These are phyloP conservation scores for Trametes meyenii DNA, from an alignment of 768 basidiomycete species.

Conservation along the genomic window DNA sequence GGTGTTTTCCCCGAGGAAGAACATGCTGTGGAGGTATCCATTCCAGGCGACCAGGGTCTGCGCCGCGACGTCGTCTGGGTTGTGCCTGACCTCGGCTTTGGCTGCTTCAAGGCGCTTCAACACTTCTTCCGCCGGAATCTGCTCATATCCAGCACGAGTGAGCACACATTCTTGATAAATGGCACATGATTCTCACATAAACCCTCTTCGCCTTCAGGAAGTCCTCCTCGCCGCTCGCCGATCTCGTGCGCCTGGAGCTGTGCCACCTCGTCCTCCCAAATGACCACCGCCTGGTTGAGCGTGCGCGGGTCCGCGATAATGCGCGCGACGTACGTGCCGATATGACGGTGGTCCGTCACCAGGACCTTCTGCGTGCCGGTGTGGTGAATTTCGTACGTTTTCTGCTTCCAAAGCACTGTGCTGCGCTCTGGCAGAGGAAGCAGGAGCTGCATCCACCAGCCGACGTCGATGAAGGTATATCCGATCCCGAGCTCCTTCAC, in stretches of 20 bases:
- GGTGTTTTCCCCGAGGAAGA: conserved; percentile 35
- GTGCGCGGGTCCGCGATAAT: conserved; percentile 38
- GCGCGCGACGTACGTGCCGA: conserved; percentile 34
- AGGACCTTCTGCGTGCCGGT: conserved; percentile 26
- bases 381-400: conserved; percentile 20
- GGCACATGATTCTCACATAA: conserved; percentile 2
- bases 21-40: conserved; percentile 21
- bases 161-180: not conserved
- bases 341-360: conserved; percentile 30
- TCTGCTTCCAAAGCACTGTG: not conserved
- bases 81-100: not conserved
- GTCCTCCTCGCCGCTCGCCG: conserved; percentile 31
- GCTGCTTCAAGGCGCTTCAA: not conserved
- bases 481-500: conserved; percentile 29
- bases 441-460: conserved; percentile 36
- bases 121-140: conserved; percentile 15
- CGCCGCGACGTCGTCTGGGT: not conserved
- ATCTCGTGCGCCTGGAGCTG: conserved; percentile 30
- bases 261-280: conserved; percentile 33
- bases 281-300: conserved; percentile 34
- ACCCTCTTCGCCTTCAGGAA: conserved; percentile 15
- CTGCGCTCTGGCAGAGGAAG: conserved; percentile 7
- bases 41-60: not conserved
- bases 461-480: conserved; percentile 38
- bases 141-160: not conserved